Base-by-base conservation (phyloP, 495 filamentous ascomycete species). In the Neurospora sp. region DNA sequence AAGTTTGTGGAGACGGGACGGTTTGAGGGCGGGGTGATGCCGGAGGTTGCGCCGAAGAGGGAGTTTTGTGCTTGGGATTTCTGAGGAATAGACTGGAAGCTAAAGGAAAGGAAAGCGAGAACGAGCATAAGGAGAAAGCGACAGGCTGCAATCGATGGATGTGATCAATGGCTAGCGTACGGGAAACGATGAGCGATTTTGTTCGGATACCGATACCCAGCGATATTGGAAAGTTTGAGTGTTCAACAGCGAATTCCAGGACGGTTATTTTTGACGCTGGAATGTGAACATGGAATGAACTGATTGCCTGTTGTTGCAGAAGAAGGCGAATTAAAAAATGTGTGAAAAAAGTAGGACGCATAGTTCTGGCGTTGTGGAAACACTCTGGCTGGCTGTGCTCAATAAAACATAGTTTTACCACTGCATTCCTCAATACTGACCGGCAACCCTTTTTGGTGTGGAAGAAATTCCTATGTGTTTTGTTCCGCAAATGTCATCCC, bases 51-150 rank as follows among this genome's bases (percentile, higher is more conserved):
- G 40, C 93, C 93, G 3, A 90, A 88, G 85, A 85, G 86, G 71
- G 93, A 93, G 80, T 92, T 88, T 85, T 88, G 91, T 76, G 78
- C 82, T n/a, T 95, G 90, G 84, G 87, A 92, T 77, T 91, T 93
- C 78, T 93, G 79, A 83, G 4, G 35, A 35, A 35, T 35, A 35
- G 35, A 35, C 35, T 35, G 35, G 35, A 35, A 35, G 35, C 35
- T n/a, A 35, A 35, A 35, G 35, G 35, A 35, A 35, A 35, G 4
- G 35, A 35, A 35, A 35, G 35, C 35, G 35, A 35, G 35, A 35
- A 5, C 35, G 35, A 35, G 35, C 35, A 35, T n/a, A n/a, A n/a
- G 42, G 42, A 44, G 41, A 42, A n/a, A 44, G 42, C n/a, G 42
- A 44, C n/a, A 44, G 42, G 41, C 18, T n/a, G 9, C 42, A 44